Percentiles rank a stretch among this genome's conserved stretches.
Conservation (phyloP, 2,329 filamentous ascomycete genomes). For the Catunica adiposa region DNA sequence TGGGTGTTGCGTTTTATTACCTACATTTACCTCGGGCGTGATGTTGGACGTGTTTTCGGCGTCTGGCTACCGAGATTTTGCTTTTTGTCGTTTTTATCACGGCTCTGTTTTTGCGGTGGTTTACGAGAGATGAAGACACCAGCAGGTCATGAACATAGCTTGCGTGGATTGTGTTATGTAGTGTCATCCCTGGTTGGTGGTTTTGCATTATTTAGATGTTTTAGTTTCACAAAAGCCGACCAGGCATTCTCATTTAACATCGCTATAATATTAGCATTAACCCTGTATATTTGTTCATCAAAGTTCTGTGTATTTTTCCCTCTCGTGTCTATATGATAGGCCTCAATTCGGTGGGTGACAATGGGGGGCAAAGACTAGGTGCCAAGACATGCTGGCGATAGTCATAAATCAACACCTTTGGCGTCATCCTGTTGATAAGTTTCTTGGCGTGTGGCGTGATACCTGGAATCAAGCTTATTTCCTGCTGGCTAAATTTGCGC, state of each 20-base stretch:
- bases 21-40: background rate
- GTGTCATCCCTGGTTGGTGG: background rate
- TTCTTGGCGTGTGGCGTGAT: background rate
- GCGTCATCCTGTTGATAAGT: background rate
- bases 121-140: background rate
- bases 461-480: background rate
- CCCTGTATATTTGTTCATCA: background rate
- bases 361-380: too few species aligned
- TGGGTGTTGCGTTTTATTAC: background rate
- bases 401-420: background rate
- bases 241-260: background rate
- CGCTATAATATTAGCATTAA: background rate
- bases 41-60: background rate
- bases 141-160: background rate
- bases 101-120: background rate
- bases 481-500: background rate
- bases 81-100: background rate
- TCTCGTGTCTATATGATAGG: too few species aligned
- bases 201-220: background rate
- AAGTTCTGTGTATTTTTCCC: background rate
- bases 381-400: too few species aligned
- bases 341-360: too few species aligned
- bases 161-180: background rate
- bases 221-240: constrained; percentile 10
- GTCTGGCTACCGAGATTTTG: background rate